These are phyloP conservation scores for Ensete ventricosum DNA, from an alignment of 176 grass and related monocot genomes.

Conservation along the genomic window DNA sequence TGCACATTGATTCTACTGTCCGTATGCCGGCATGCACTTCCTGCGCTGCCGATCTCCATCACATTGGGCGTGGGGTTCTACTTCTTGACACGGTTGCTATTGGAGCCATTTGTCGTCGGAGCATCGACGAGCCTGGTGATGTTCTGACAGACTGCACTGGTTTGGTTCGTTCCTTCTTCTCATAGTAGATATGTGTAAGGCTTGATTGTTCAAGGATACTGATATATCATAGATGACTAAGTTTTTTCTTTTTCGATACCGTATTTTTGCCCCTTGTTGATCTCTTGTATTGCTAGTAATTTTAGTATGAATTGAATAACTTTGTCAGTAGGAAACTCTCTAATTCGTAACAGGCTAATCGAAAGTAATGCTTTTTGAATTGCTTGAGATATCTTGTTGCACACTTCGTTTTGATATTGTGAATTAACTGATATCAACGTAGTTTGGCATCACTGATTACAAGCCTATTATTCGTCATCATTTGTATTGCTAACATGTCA, in stretches of 20 bases:
- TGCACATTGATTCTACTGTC: constrained; percentile 93
- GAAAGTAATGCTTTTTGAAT: not conserved
- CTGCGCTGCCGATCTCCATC: constrained; percentile 88
- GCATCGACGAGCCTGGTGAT: constrained; percentile 82
- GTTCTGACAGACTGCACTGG: constrained; percentile 35
- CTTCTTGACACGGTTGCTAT: constrained; percentile 84
- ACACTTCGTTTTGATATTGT: not conserved
- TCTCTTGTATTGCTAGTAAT: not conserved
- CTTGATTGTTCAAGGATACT: not conserved
- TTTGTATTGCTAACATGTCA: no score
- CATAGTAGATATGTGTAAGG: not conserved
- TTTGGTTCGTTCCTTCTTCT: not conserved
- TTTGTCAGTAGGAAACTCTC: not conserved
- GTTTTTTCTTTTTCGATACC: not conserved
- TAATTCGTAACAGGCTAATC: not conserved
- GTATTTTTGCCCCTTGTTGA: not conserved
- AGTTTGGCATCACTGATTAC: no score
- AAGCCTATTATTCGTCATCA: no score
- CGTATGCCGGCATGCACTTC: constrained; percentile 66
- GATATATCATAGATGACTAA: not conserved
- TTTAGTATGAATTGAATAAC: not conserved
- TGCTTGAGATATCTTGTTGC: not conserved
- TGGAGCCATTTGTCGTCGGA: constrained; percentile 93
- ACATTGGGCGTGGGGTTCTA: constrained; percentile 75
- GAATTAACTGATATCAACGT: no score